Evolutionary conservation across 257 asterid genomes (phyloP).

Genomic region (Galeopsis tetrahit): DNA sequence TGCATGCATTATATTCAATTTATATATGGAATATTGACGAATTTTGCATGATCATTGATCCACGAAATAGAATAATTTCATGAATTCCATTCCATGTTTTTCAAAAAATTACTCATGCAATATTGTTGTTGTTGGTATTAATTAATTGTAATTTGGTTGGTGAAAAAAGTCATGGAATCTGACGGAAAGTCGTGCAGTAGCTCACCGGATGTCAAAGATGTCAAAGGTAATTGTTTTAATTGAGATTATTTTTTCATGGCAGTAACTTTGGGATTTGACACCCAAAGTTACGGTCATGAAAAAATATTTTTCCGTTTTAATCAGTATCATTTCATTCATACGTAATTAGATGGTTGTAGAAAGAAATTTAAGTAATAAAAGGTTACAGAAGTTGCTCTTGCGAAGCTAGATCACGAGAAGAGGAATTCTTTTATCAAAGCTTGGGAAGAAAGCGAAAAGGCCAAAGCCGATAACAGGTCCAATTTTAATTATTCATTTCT

Average conservation of each 20-base stretch:
- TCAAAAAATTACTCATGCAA: neutral
- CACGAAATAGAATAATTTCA: neutral
- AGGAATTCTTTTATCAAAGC: slow-evolving; percentile 56
- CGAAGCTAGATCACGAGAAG: slow-evolving; percentile 36
- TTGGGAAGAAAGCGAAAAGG: slow-evolving; percentile 69
- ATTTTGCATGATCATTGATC: slow-evolving; percentile 5
- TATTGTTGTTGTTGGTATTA: neutral
- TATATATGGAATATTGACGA: neutral
- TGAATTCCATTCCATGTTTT: neutral
- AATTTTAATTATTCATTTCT: too few relatives aligned
- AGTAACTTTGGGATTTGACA: too few relatives aligned
- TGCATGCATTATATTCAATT: neutral
- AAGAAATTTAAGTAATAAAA: neutral
- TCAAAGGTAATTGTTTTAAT: neutral
- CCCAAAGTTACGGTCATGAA: too few relatives aligned
- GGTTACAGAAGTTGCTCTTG: slow-evolving; percentile 58
- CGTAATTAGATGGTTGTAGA: neutral
- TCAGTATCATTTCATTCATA: too few relatives aligned
- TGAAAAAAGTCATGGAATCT: neutral
- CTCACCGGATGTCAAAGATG: neutral
- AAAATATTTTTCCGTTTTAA: too few relatives aligned
- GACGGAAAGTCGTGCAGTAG: neutral
- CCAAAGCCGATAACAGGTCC: slow-evolving; percentile 59
- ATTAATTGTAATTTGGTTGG: neutral
- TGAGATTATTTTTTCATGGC: too few relatives aligned